These are phyloP conservation scores for Gamsiella multidivaricata DNA, from an alignment of 192 early-diverging fungal genomes.

Conservation along the genomic window DNA sequence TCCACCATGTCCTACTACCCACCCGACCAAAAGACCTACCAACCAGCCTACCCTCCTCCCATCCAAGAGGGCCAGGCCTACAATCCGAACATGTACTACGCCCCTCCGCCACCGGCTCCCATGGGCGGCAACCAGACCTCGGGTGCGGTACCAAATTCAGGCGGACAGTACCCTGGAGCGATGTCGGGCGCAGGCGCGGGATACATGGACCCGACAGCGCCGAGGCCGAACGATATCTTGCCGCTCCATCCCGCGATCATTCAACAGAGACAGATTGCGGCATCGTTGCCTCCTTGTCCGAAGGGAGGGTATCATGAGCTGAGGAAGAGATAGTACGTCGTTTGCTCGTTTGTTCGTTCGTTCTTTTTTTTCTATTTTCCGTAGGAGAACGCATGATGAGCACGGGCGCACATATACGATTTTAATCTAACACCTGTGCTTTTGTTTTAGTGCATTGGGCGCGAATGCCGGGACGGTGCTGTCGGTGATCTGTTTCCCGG, in stretches of 20 bases:
- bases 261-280: constrained; percentile 48
- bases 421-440: neutral
- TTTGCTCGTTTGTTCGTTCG: too few species aligned
- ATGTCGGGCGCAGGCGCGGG: neutral
- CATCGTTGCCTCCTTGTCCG: constrained; percentile 38
- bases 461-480: constrained; percentile 31
- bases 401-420: too few species aligned
- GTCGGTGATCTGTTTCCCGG: constrained; percentile 44
- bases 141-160: neutral
- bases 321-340: constrained; percentile 27
- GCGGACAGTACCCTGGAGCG: constrained; percentile 31
- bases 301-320: constrained; percentile 47
- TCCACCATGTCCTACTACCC: constrained; percentile 11
- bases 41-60: neutral
- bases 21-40: neutral
- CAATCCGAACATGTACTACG: neutral
- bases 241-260: constrained; percentile 47
- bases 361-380: constrained; percentile 2
- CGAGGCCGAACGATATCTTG: constrained; percentile 46
- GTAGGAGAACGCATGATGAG: neutral
- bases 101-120: neutral
- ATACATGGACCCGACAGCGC: constrained; percentile 35
- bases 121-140: neutral
- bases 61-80: constrained; percentile 3
- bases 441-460: constrained; percentile 25